phyloP scores from a whole-genome alignment of 495 filamentous ascomycete species.

The Stereocaulon alpinum region DNA sequence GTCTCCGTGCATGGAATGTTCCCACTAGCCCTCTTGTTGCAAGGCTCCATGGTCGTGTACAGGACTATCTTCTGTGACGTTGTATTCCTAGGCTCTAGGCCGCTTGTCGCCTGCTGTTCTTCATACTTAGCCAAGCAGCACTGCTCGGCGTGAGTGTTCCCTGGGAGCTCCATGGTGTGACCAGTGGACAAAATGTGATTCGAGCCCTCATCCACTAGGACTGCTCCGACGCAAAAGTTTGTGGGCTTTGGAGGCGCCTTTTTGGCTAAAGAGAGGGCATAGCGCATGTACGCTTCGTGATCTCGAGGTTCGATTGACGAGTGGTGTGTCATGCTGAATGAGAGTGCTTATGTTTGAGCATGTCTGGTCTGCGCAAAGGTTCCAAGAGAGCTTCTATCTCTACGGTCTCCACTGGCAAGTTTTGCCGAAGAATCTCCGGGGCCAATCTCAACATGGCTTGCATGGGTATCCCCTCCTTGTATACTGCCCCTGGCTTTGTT shows the following conservation, averaged over 20 bases:
- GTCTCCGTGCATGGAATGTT: slow-evolving; percentile 75
- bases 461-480: no score
- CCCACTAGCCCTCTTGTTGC: slow-evolving; percentile 67
- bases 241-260: slow-evolving; percentile 75
- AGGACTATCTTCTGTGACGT: slow-evolving; percentile 46
- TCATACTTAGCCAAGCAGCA: slow-evolving; percentile 70
- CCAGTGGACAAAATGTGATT: slow-evolving; percentile 68
- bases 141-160: slow-evolving; percentile 96
- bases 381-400: no score
- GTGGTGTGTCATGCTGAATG: neutral
- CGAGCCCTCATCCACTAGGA: slow-evolving; percentile 47
- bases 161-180: slow-evolving; percentile 80
- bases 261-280: slow-evolving; percentile 62
- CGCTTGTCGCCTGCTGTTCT: slow-evolving; percentile 45
- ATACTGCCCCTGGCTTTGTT: no score
- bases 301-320: slow-evolving; percentile 17
- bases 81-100: slow-evolving; percentile 30
- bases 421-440: no score
- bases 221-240: slow-evolving; percentile 86
- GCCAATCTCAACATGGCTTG: no score
- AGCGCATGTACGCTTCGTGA: slow-evolving; percentile 58
- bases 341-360: no score
- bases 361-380: no score
- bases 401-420: no score
- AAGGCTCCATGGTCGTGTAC: slow-evolving; percentile 95